Percentiles rank a stretch among this genome's conserved stretches.
Conservation (phyloP, 2,329 filamentous ascomycete species). For the Ceratocystis ficicola region DNA sequence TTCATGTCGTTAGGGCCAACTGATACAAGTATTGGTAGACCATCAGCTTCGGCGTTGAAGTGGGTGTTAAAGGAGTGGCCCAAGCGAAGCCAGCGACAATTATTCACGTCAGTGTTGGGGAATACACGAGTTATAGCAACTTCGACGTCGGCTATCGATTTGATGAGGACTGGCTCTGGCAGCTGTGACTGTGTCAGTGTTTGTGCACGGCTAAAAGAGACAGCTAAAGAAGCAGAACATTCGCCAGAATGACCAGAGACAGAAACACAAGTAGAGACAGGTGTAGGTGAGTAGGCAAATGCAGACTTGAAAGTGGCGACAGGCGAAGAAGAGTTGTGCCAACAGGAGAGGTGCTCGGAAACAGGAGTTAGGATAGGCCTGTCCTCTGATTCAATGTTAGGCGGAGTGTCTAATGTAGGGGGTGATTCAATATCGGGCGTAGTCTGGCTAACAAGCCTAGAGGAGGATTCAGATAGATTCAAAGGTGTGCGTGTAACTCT, state of each 20-base stretch:
- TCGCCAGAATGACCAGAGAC: background rate
- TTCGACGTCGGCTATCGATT: conserved; percentile 24
- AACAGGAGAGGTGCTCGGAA: background rate
- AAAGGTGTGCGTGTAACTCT: background rate
- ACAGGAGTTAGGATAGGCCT: background rate
- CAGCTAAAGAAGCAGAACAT: conserved; percentile 11
- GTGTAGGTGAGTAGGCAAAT: background rate
- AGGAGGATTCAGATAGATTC: background rate
- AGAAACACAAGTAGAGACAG: conserved; percentile 7
- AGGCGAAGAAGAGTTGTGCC: background rate
- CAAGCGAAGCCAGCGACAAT: conserved; percentile 22
- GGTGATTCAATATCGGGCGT: background rate
- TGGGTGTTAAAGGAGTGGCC: conserved; percentile 19
- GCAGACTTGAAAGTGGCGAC: background rate
- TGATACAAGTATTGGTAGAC: conserved; percentile 19
- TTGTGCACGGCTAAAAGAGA: conserved; percentile 15
- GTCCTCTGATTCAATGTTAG: too few relatives aligned
- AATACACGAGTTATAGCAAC: conserved; percentile 30
- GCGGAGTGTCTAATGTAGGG: background rate
- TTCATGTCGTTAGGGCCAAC: conserved; percentile 20
- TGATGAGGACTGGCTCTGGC: conserved; percentile 18
- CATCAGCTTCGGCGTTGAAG: conserved; percentile 19
- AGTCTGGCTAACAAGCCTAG: background rate
- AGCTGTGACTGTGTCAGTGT: background rate
- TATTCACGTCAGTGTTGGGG: conserved; percentile 29